Percentiles rank a stretch among this genome's conserved stretches.
Conservation (phyloP, 805 yeast genomes). For the Cyberlindnera misumaiensis region DNA sequence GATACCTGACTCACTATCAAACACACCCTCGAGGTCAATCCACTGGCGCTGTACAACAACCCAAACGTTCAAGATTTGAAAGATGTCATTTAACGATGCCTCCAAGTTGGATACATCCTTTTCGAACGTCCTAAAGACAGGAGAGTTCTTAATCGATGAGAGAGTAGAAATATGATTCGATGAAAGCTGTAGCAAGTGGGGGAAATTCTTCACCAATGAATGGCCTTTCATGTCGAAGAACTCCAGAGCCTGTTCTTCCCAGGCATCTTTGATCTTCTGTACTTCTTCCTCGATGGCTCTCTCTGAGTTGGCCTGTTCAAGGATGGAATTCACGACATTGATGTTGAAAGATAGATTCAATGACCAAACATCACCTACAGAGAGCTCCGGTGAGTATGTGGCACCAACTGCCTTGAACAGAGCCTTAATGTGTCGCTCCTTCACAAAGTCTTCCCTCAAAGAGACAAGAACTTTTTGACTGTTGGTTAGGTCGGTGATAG, state of each 20-base stretch:
- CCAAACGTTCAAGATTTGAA: conserved; percentile 59
- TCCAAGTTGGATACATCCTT: conserved; percentile 51
- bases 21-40: conserved; percentile 78
- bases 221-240: conserved; percentile 45
- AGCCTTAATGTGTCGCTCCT: conserved; percentile 60
- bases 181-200: conserved; percentile 47
- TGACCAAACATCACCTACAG: conserved; percentile 47
- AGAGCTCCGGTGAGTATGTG: conserved; percentile 1
- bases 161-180: conserved; percentile 57
- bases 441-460: conserved; percentile 50
- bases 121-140: conserved; percentile 53
- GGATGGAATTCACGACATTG: conserved; percentile 36
- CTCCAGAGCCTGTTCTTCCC: conserved; percentile 51
- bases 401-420: conserved; percentile 32
- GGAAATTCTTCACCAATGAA: conserved; percentile 65
- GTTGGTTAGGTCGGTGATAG: conserved; percentile 29
- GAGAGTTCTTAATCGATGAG: conserved; percentile 64
- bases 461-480: conserved; percentile 29
- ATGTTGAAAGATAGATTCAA: conserved; percentile 44
- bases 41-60: conserved; percentile 83
- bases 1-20: conserved; percentile 54
- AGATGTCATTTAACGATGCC: conserved; percentile 42
- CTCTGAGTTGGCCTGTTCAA: conserved; percentile 70
- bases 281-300: conserved; percentile 54
- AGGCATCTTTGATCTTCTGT: conserved; percentile 39